A percentile compares a stretch with the other conserved stretches of the same genome.
phyloP scores from a whole-genome alignment of 345 rosid species.

The Anastatica hierochuntica region DNA sequence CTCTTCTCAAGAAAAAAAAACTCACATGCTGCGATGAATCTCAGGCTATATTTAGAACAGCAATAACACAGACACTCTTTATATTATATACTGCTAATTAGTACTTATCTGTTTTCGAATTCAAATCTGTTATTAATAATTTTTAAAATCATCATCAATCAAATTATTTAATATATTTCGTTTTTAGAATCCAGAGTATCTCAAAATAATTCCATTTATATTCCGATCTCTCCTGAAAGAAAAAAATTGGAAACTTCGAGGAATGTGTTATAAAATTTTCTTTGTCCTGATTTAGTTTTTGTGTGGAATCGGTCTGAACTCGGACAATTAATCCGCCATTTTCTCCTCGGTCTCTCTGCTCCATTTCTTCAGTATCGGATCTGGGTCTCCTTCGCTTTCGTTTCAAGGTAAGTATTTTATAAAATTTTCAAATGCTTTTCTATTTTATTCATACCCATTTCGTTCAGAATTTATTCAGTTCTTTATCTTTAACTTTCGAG shows the following conservation, averaged over 20 bases:
- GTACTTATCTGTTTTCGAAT: neutral
- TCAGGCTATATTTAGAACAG: constrained; percentile 20
- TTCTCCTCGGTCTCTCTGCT: constrained; percentile 26
- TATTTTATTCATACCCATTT: constrained; percentile 4
- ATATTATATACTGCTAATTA: neutral
- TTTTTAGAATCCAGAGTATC: constrained; percentile 10
- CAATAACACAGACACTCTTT: constrained; percentile 21
- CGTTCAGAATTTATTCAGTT: neutral
- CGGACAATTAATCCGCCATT: constrained; percentile 19
- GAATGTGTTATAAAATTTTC: neutral
- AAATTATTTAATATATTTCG: neutral
- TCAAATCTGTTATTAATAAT: no score
- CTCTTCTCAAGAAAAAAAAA: constrained; percentile 15
- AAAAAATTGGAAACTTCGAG: constrained; percentile 14
- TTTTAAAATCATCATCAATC: no score
- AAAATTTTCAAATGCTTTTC: neutral
- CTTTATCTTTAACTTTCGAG: neutral
- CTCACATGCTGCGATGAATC: constrained; percentile 17
- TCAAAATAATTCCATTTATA: neutral
- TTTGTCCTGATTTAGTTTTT: constrained; percentile 8
- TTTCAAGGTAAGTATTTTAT: constrained; percentile 20
- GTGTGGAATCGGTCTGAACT: constrained; percentile 18
- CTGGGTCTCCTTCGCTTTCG: constrained; percentile 33
- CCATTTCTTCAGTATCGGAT: constrained; percentile 30
- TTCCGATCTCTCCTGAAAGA: constrained; percentile 8